phyloP scores from a whole-genome alignment of 2,329 filamentous ascomycete species.

The Diaporthe ampelina region DNA sequence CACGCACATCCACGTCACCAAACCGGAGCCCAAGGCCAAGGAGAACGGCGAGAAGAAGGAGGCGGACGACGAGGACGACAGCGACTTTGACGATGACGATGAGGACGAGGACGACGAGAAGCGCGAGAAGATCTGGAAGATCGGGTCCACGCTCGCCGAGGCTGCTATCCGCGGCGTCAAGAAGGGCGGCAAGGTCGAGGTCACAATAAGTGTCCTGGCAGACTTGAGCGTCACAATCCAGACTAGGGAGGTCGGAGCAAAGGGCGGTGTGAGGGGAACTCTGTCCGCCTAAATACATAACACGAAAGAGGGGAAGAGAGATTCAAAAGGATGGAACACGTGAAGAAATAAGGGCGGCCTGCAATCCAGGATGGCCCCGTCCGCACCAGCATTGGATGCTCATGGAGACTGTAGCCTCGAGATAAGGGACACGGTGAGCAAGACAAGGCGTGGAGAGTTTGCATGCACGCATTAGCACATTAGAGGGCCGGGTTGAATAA shows the following conservation, averaged over 20 bases:
- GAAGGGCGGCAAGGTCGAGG: constrained; percentile 91
- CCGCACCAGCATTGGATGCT: neutral
- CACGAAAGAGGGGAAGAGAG: constrained; percentile 40
- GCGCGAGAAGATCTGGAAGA: constrained; percentile 93
- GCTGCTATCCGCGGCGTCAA: constrained; percentile 86
- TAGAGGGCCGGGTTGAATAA: constrained; percentile 36
- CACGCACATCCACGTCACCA: constrained; percentile 93
- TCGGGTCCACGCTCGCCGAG: constrained; percentile 86
- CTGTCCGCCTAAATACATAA: constrained; percentile 41
- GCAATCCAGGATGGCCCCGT: neutral
- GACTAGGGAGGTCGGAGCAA: constrained; percentile 86
- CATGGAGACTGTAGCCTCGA: neutral
- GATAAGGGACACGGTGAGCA: constrained; percentile 2
- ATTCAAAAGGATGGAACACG: no score
- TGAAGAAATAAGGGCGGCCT: neutral
- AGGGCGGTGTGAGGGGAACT: constrained; percentile 83
- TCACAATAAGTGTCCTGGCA: constrained; percentile 88
- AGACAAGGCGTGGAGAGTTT: neutral
- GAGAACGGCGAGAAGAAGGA: constrained; percentile 67
- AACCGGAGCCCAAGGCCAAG: constrained; percentile 84
- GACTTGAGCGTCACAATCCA: constrained; percentile 87
- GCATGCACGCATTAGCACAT: constrained; percentile 38
- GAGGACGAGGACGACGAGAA: constrained; percentile 90
- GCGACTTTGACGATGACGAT: constrained; percentile 71
- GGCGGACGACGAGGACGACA: constrained; percentile 76